Conservation (phyloP, 371 early-diverging fungal genomes). For the Gilbertella persicaria region DNA sequence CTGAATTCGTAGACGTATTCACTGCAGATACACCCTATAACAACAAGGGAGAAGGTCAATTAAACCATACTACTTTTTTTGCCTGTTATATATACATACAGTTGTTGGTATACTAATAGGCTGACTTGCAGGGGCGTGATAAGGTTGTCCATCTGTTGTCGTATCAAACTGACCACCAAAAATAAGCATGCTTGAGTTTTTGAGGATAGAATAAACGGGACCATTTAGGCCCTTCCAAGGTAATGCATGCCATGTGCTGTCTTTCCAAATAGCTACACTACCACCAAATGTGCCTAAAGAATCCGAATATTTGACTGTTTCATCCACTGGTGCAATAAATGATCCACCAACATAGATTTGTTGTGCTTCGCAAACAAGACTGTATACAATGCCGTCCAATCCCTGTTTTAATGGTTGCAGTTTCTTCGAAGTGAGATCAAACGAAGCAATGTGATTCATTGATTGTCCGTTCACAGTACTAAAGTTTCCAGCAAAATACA, state of each 20-base stretch:
- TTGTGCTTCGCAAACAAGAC: constrained; percentile 62
- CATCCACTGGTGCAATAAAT: constrained; percentile 36
- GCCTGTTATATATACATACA: too few species aligned
- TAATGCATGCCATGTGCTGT: constrained; percentile 44
- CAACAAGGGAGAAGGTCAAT: too few species aligned
- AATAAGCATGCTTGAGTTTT: constrained; percentile 22
- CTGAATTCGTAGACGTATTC: constrained; percentile 35
- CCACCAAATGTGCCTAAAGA: constrained; percentile 57
- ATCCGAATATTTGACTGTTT: constrained; percentile 27
- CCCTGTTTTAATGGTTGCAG: constrained; percentile 57
- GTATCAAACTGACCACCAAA: constrained; percentile 52
- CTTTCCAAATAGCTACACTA: constrained; percentile 55
- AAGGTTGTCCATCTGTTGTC: constrained; percentile 41
- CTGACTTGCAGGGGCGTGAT: constrained; percentile 44
- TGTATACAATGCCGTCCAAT: constrained; percentile 70
- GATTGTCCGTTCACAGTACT: constrained; percentile 19
- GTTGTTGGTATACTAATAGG: constrained; percentile 34
- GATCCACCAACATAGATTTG: constrained; percentile 50
- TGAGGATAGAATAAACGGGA: constrained; percentile 37
- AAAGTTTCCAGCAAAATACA: constrained; percentile 60
- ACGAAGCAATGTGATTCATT: constrained; percentile 57
- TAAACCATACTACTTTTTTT: too few species aligned
- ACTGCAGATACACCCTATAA: constrained; percentile 26
- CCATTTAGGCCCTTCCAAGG: constrained; percentile 71
- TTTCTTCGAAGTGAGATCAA: constrained; percentile 44